These are phyloP conservation scores for Orobanche coerulescens DNA, from an alignment of 257 asterid species.

Conservation along the genomic window DNA sequence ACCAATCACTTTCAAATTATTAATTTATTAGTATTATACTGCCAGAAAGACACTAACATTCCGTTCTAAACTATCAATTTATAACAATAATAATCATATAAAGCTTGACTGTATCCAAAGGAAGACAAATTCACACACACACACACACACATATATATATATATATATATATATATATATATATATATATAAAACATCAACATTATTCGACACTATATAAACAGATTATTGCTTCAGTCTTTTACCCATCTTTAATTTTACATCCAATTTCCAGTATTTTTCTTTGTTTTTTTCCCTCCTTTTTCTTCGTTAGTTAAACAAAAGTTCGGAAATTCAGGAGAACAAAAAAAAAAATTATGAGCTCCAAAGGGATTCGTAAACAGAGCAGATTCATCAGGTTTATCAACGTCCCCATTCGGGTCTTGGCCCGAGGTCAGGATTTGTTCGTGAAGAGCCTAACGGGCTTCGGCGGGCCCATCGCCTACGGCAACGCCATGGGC, in stretches of 20 bases:
- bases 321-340: not conserved
- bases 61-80: no score
- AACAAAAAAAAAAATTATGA: conserved; percentile 8
- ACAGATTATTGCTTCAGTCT: not conserved
- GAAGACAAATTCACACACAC: not conserved
- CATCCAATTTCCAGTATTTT: not conserved
- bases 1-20: not conserved
- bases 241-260: not conserved
- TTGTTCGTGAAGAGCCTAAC: conserved; percentile 30
- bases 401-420: conserved; percentile 30
- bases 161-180: no score
- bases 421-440: conserved; percentile 34
- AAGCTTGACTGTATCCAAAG: not conserved
- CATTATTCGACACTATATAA: not conserved
- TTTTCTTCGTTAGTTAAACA: not conserved
- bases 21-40: not conserved
- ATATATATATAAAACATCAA: no score
- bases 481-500: conserved; percentile 29
- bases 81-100: not conserved
- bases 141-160: no score
- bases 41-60: no score
- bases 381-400: conserved; percentile 20
- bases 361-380: conserved; percentile 3
- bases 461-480: conserved; percentile 31
- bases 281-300: no score